Base-by-base conservation (phyloP, 768 basidiomycete genomes). In the Panus rudis region DNA sequence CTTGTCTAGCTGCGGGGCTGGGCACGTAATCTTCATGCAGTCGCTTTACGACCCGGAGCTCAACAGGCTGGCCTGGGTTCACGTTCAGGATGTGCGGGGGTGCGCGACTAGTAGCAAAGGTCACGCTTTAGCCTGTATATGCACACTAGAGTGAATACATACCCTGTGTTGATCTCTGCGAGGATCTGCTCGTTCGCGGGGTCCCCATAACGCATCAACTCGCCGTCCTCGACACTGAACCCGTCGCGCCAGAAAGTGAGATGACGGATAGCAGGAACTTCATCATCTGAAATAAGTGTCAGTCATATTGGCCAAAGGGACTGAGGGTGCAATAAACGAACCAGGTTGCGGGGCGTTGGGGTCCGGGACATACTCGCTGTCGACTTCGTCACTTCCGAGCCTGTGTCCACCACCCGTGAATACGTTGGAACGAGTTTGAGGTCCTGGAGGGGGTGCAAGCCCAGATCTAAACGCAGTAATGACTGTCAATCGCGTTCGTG, bases 181-280 rank as follows among this genome's bases (percentile, higher is more conserved):
- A 98, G 67, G 10, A 91, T 63, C 41, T 73, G 71, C 31, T 76
- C 69, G 50, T 92, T 80, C 14, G 67, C 69, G 0, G 89, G 87
- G 48, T 92, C 79, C 44, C 87, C 84, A 58, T 96, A 96, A 17
- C 74, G 69, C 75, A 87, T 75, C 42, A 98, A 67, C 23, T 82
- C 81, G 4, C 92, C 90, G 49, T 92, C 89, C 55, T 96, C 89
- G 34, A 98, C 76, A 37, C 81, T 81, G 63, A 96, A 97, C 0
- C 96, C 96, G 47, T 97, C 76, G 30, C 81, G 74, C 94, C 94
- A 98, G 65, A 98, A 88, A 0, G 84, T 92, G 32, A 98, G 67
- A 43, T 76, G 73, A 7, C 94, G 80, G 37, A 81, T 75, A 0
- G 71, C 83, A 3, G 75, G 70, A 39, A 79, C 75, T 45, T 74